Percentiles rank a stretch among this genome's conserved stretches.
These are phyloP conservation scores for Cyberlindnera americana DNA, from an alignment of 805 yeast genomes.

Conservation along the genomic window DNA sequence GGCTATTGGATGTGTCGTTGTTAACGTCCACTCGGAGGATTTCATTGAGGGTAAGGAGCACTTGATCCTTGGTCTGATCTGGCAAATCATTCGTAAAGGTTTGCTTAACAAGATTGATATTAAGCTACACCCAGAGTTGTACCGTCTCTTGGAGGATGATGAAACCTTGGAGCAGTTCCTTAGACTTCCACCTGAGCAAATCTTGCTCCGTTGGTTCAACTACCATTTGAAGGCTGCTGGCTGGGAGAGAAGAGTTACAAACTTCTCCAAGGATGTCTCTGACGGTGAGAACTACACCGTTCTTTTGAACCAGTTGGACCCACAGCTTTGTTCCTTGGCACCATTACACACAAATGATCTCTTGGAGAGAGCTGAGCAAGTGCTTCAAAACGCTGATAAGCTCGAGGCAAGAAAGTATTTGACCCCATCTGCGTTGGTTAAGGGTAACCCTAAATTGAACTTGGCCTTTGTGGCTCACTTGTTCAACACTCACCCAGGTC, in stretches of 20 bases:
- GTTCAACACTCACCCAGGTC: conserved; percentile 94
- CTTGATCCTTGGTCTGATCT: conserved; percentile 82
- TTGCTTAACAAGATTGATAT: conserved; percentile 92
- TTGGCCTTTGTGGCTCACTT: conserved; percentile 96
- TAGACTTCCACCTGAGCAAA: conserved; percentile 96
- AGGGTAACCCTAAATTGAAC: conserved; percentile 95
- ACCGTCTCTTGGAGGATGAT: conserved; percentile 90
- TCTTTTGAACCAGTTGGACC: conserved; percentile 81
- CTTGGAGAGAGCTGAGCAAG: conserved; percentile 80
- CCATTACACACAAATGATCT: conserved; percentile 81
- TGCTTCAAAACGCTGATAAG: conserved; percentile 82
- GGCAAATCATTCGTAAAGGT: conserved; percentile 98
- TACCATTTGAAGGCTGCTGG: conserved; percentile 92
- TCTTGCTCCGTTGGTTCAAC: conserved; percentile 94
- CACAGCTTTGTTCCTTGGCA: conserved; percentile 72
- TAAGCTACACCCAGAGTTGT: conserved; percentile 92
- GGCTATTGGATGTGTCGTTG: conserved; percentile 98
- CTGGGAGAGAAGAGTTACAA: conserved; percentile 79
- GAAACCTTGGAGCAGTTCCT: conserved; percentile 96
- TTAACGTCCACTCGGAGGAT: conserved; percentile 95
- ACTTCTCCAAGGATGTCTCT: conserved; percentile 81
- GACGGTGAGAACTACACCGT: conserved; percentile 97
- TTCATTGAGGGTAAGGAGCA: conserved; percentile 93
- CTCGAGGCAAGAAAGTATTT: conserved; percentile 90
- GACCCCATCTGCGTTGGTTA: conserved; percentile 88